phyloP scores from a whole-genome alignment of 2,329 filamentous ascomycete species.

The Geosmithia flava region DNA sequence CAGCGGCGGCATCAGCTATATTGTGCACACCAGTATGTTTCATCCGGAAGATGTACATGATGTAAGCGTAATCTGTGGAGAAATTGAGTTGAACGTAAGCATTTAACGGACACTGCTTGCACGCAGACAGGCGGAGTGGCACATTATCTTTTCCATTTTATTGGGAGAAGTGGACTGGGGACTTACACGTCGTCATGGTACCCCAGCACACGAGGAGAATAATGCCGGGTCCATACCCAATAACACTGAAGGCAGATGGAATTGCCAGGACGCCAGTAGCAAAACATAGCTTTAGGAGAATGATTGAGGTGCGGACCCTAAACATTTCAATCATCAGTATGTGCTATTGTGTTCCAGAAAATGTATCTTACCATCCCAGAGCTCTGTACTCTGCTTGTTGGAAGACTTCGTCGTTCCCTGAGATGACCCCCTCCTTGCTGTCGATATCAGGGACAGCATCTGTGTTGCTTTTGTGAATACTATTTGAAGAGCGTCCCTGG shows the following conservation, averaged over 20 bases:
- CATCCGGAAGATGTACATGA: slow-evolving; percentile 13
- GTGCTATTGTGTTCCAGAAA: background rate
- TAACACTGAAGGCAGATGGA: slow-evolving; percentile 9
- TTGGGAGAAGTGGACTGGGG: background rate
- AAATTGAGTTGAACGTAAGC: background rate
- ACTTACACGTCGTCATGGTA: slow-evolving; percentile 10
- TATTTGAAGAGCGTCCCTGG: background rate
- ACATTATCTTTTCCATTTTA: background rate
- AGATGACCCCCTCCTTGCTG: slow-evolving; percentile 4
- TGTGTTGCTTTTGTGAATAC: background rate
- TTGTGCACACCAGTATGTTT: slow-evolving; percentile 10
- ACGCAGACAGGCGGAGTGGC: background rate
- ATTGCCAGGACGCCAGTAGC: slow-evolving; percentile 14
- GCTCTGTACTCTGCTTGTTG: slow-evolving; percentile 8
- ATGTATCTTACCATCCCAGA: slow-evolving; percentile 8
- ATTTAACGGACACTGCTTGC: background rate
- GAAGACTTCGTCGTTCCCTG: slow-evolving; percentile 6
- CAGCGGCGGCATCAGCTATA: slow-evolving; percentile 11
- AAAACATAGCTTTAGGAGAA: slow-evolving; percentile 12
- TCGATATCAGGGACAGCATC: background rate
- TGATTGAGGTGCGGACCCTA: slow-evolving; percentile 10
- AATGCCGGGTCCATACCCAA: slow-evolving; percentile 10
- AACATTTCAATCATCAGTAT: background rate
- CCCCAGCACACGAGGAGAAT: slow-evolving; percentile 8
- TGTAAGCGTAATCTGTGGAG: slow-evolving; percentile 11